Evolutionary conservation across 345 rosid species (phyloP).

Genomic region (Brassica nigra): DNA sequence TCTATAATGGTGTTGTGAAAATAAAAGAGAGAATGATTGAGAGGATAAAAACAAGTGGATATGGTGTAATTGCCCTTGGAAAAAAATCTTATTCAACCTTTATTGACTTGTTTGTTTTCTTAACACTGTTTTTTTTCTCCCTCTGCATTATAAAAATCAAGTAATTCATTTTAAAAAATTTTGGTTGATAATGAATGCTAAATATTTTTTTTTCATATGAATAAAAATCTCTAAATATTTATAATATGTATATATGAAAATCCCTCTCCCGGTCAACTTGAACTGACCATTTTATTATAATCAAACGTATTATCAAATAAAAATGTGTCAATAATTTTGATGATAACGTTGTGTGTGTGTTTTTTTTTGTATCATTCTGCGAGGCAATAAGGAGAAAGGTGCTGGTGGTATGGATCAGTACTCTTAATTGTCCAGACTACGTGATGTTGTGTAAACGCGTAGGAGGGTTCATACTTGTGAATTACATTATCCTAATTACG

Average conservation of each 20-base stretch:
- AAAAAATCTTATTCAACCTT: slow-evolving; percentile 30
- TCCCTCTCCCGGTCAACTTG: neutral
- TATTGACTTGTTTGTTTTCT: slow-evolving; percentile 31
- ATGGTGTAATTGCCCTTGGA: slow-evolving; percentile 14
- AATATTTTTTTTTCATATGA: neutral
- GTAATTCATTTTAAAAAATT: neutral
- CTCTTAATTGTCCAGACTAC: neutral
- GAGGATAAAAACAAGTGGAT: slow-evolving; percentile 39
- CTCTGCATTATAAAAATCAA: neutral
- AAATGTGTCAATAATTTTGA: neutral
- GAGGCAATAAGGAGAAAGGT: neutral
- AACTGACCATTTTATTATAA: neutral
- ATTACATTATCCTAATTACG: too few relatives aligned
- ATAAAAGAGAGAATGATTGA: slow-evolving; percentile 34
- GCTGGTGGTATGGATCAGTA: neutral
- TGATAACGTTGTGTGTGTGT: neutral
- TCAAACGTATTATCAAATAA: neutral
- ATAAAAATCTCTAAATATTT: too few relatives aligned
- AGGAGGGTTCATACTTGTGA: neutral
- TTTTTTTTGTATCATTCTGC: neutral
- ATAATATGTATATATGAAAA: neutral
- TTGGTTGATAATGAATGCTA: neutral
- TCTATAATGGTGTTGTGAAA: slow-evolving; percentile 25
- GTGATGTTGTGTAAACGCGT: neutral
- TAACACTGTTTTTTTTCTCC: slow-evolving; percentile 23